phyloP scores from a whole-genome alignment of 2,329 filamentous ascomycete genomes.

The Nannizziopsis barbatae region DNA sequence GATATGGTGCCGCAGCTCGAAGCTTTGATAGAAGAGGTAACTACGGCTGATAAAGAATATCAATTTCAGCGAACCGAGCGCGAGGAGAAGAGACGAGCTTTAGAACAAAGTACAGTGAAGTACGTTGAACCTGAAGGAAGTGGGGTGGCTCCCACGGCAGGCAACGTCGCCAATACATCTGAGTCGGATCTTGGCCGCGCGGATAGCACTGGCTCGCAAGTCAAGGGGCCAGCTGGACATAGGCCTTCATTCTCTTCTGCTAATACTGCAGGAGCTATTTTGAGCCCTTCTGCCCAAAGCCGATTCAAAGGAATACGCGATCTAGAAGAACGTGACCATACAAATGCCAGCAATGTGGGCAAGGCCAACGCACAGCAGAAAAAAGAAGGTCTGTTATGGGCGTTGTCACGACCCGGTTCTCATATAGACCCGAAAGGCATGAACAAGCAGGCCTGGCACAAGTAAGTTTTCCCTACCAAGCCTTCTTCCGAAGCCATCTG shows the following conservation, averaged over 20 bases:
- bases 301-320: slow-evolving; percentile 88
- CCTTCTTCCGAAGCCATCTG: background rate
- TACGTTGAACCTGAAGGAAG: slow-evolving; percentile 58
- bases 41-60: slow-evolving; percentile 89
- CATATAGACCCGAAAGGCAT: slow-evolving; percentile 91
- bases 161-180: slow-evolving; percentile 39
- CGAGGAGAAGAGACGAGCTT: slow-evolving; percentile 78
- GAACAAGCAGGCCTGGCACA: slow-evolving; percentile 98
- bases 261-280: slow-evolving; percentile 18
- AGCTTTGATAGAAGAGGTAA: slow-evolving; percentile 77
- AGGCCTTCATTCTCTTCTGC: slow-evolving; percentile 38
- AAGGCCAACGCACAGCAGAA: slow-evolving; percentile 54
- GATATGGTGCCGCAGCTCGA: slow-evolving; percentile 78
- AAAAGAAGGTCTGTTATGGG: slow-evolving; percentile 93
- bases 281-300: slow-evolving; percentile 30
- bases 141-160: slow-evolving; percentile 24
- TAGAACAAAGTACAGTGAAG: slow-evolving; percentile 75
- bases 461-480: slow-evolving; percentile 48
- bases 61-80: slow-evolving; percentile 89
- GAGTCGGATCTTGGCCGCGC: slow-evolving; percentile 61
- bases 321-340: slow-evolving; percentile 69
- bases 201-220: slow-evolving; percentile 62
- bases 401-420: slow-evolving; percentile 79
- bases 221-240: slow-evolving; percentile 42
- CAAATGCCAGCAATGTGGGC: slow-evolving; percentile 43